Conservation (phyloP, 73 alveolate genomes). For the Paramecium bursaria region DNA sequence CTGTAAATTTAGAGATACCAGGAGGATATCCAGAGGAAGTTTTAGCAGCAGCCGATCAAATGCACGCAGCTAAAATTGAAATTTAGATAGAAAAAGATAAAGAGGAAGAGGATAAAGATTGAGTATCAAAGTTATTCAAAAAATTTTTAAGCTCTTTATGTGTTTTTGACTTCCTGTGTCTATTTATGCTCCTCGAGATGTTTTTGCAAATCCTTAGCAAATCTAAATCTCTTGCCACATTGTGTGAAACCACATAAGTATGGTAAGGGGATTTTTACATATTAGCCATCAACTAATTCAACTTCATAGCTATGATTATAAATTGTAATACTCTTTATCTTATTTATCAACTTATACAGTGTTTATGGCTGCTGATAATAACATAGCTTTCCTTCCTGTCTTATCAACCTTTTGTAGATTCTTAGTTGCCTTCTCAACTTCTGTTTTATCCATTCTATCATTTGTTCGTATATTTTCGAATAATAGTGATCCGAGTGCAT, state of each 20-base stretch:
- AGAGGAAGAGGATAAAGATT: neutral
- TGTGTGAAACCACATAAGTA: conserved; percentile 40
- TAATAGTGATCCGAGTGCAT: conserved; percentile 14
- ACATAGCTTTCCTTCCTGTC: conserved; percentile 38
- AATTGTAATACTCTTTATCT: neutral
- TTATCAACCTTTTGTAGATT: neutral
- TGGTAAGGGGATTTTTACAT: conserved; percentile 11
- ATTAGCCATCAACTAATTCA: conserved; percentile 49
- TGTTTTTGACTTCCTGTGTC: neutral
- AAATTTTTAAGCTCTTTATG: conserved; percentile 41
- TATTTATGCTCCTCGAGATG: conserved; percentile 44
- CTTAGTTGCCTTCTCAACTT: conserved; percentile 13
- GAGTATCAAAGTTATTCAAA: conserved; percentile 32
- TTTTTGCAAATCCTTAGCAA: conserved; percentile 3
- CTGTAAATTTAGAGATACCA: conserved; percentile 42
- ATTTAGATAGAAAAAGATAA: conserved; percentile 3
- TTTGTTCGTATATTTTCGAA: conserved; percentile 43
- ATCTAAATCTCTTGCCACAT: conserved; percentile 20
- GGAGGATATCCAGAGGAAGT: conserved; percentile 53
- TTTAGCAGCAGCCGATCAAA: neutral
- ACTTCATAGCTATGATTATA: neutral
- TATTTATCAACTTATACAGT: neutral
- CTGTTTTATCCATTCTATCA: conserved; percentile 32
- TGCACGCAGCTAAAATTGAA: conserved; percentile 26
- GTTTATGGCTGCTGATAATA: conserved; percentile 49